phyloP scores from a whole-genome alignment of 2,329 filamentous ascomycete genomes.

The Epichloe baconii region DNA sequence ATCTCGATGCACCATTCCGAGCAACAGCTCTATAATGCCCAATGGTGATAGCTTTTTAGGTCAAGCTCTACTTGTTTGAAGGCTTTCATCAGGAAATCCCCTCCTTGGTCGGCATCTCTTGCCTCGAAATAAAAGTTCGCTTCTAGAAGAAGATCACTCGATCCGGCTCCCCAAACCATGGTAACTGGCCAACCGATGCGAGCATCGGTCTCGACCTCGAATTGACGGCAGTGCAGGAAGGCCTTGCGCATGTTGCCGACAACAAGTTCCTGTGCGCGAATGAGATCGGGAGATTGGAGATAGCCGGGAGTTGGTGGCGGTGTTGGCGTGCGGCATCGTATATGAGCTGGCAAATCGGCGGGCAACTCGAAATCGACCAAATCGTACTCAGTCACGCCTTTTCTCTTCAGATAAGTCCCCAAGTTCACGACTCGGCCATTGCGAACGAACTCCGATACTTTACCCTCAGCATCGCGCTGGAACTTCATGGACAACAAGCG shows the following conservation, averaged over 20 bases:
- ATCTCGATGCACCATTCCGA: conserved; percentile 31
- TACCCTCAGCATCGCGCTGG: conserved; percentile 38
- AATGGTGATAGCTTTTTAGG: conserved; percentile 29
- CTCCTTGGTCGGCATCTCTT: conserved; percentile 26
- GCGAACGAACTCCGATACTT: conserved; percentile 38
- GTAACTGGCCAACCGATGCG: conserved; percentile 27
- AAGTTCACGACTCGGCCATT: conserved; percentile 39
- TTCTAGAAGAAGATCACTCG: conserved; percentile 30
- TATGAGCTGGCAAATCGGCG: conserved; percentile 28
- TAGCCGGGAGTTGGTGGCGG: conserved; percentile 29
- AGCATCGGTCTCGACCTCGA: conserved; percentile 24
- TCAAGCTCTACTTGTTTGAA: conserved; percentile 31
- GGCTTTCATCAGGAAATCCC: conserved; percentile 26
- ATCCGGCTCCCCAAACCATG: conserved; percentile 31
- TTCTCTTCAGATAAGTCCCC: conserved; percentile 38
- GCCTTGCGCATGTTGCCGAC: conserved; percentile 31
- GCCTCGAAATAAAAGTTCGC: conserved; percentile 30
- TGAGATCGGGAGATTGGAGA: conserved; percentile 28
- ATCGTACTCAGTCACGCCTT: conserved; percentile 40
- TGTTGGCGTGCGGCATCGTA: conserved; percentile 32
- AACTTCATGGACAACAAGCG: conserved; percentile 37
- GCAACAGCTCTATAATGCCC: conserved; percentile 28
- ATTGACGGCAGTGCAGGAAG: conserved; percentile 30
- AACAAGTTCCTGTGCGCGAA: conserved; percentile 30
- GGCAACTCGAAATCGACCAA: conserved; percentile 32